These are phyloP conservation scores for Polyplosphaeria fusca DNA, from an alignment of 495 filamentous ascomycete genomes.

Conservation along the genomic window DNA sequence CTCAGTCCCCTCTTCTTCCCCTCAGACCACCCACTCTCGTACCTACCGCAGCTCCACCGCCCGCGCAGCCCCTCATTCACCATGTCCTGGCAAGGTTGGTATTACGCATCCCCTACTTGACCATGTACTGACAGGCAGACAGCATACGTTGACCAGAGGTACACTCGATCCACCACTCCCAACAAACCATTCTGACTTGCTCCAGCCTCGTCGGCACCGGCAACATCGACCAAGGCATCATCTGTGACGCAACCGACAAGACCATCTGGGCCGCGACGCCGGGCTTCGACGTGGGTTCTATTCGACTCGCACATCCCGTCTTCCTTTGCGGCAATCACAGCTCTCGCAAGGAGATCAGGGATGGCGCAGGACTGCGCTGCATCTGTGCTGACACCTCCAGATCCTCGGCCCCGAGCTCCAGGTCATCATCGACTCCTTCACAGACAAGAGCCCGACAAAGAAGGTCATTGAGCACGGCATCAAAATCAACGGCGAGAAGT, in stretches of 20 bases:
- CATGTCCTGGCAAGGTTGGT: slow-evolving; percentile 65
- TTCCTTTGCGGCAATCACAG: too few relatives aligned
- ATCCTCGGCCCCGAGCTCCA: slow-evolving; percentile 59
- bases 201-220: slow-evolving; percentile 72
- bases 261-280: slow-evolving; percentile 74
- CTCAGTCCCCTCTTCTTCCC: not conserved
- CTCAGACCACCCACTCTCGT: slow-evolving; percentile 6
- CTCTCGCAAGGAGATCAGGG: not conserved
- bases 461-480: slow-evolving; percentile 59
- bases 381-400: slow-evolving; percentile 45
- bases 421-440: slow-evolving; percentile 49
- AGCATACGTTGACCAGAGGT: slow-evolving; percentile 71
- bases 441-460: slow-evolving; percentile 49
- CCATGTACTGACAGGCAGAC: slow-evolving; percentile 7
- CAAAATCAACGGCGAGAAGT: slow-evolving; percentile 67
- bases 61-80: too few relatives aligned
- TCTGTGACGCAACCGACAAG: slow-evolving; percentile 76
- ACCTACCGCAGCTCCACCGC: slow-evolving; percentile 9
- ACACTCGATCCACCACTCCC: slow-evolving; percentile 32
- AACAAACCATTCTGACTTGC: slow-evolving; percentile 29
- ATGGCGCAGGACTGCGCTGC: not conserved
- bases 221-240: slow-evolving; percentile 83
- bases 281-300: slow-evolving; percentile 64
- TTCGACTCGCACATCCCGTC: too few relatives aligned
- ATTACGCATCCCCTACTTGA: slow-evolving; percentile 13